Evolutionary conservation across 257 asterid genomes (phyloP), one percentile per base, ranked within the genome.

Genomic region (Misopates orontium): DNA sequence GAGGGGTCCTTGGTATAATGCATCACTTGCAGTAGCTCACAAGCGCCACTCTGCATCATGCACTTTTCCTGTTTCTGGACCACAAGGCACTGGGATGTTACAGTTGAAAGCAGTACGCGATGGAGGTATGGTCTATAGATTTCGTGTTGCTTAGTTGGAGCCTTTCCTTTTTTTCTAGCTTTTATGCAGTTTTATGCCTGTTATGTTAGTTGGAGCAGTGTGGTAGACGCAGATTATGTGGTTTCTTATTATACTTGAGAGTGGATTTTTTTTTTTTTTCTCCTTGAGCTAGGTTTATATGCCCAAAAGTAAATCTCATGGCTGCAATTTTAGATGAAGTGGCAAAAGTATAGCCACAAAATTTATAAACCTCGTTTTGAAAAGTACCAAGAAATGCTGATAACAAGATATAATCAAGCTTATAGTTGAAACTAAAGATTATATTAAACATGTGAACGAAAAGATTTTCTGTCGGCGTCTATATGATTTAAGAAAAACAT

Each of bases 1-100:
- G 48, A 82, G 93, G 75, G 99, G 99, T 23, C 99, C 99, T 42
- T 94, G 97, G 99, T 90, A 94, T 66, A 90, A 94, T 67, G 97
- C 99, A 55, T 88, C 99, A 13, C 90, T 94, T 75, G 97, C 95
- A 8, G 88, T 86, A 61, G 94, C 96, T 68, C 99, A 90, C 80
- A 73, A 82, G 68, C 91, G 99, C 56, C 88, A 81, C 23, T 90
- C 97, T 39, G 95, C 82, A 23, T 90, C 99, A 1, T 90, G 99
- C 83, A 76, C 99, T 18, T 90, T 94, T 74, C 99, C 99, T 20
- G 96, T 90, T 60, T 79, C 95, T 56, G 99, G 96, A 58, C 99
- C 99, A 9, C 95, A 75, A 65, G 99, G 96, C 85, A 76, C 89
- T 23, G 99, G 91, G 55, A 90, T 88, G 65, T 80, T 90, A 72